phyloP scores from a whole-genome alignment of 192 early-diverging fungal species.

The Linnemannia exigua region DNA sequence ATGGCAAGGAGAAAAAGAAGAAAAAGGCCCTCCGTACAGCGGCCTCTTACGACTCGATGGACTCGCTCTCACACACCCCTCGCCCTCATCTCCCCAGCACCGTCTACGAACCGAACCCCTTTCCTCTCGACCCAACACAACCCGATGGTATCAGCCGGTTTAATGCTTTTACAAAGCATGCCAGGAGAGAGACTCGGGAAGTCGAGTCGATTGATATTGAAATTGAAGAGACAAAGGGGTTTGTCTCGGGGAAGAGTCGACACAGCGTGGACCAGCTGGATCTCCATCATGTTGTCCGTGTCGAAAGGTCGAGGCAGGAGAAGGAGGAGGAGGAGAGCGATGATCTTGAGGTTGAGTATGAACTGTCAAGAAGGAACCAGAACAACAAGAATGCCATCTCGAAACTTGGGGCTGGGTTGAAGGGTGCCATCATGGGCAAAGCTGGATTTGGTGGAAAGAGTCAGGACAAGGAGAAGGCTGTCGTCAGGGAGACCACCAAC shows the following conservation, averaged over 20 bases:
- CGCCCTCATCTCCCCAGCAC: conserved; percentile 40
- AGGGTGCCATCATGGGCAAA: conserved; percentile 27
- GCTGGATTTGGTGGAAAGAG: conserved; percentile 13
- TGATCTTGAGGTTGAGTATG: not conserved
- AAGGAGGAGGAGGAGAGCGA: not conserved
- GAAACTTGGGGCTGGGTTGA: conserved; percentile 30
- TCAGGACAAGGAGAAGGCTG: conserved; percentile 13
- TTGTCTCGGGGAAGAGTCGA: conserved; percentile 45
- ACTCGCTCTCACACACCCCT: conserved; percentile 28
- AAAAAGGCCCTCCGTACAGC: conserved; percentile 16
- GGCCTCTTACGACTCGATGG: conserved; percentile 30
- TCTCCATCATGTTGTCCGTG: not conserved
- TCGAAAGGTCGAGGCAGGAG: not conserved
- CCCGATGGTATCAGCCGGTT: conserved; percentile 30
- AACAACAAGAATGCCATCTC: not conserved
- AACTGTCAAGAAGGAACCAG: not conserved
- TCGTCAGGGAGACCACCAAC: not conserved
- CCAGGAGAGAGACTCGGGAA: conserved; percentile 8
- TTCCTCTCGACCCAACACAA: conserved; percentile 42
- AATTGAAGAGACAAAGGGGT: conserved; percentile 41
- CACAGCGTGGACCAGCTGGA: conserved; percentile 19
- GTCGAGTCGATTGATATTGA: conserved; percentile 36
- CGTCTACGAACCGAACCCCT: conserved; percentile 44
- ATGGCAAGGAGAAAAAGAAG: conserved; percentile 22
- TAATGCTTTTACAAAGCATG: conserved; percentile 19